Evolutionary conservation across 1,284 basidiomycete genomes (phyloP).

Genomic region (Mixia osmundae): DNA sequence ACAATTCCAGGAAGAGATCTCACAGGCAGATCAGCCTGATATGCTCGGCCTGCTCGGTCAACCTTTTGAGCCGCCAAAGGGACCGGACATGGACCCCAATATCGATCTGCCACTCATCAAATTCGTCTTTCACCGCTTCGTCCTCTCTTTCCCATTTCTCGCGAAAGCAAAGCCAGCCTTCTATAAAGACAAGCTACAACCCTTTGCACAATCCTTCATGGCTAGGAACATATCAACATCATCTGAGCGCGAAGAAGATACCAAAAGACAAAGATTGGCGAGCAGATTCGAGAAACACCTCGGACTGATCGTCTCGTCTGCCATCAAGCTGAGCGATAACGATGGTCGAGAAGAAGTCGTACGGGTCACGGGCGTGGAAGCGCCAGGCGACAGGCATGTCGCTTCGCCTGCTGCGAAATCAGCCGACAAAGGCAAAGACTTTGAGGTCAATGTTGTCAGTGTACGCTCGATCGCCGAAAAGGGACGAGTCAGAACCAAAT

Average conservation of each 20-base stretch:
- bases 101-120: conserved; percentile 59
- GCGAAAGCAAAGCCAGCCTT: conserved; percentile 53
- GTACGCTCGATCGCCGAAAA: conserved; percentile 57
- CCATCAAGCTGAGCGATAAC: conserved; percentile 38
- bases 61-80: conserved; percentile 39
- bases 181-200: conserved; percentile 77
- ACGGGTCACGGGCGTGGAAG: conserved; percentile 32
- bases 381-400: not conserved
- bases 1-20: conserved; percentile 53
- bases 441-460: conserved; percentile 72
- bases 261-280: conserved; percentile 35
- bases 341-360: conserved; percentile 64
- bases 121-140: conserved; percentile 70
- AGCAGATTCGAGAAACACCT: conserved; percentile 61
- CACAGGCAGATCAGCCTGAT: conserved; percentile 38
- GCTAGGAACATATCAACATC: conserved; percentile 47
- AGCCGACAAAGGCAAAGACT: conserved; percentile 27
- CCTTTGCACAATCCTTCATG: conserved; percentile 59
- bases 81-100: conserved; percentile 1
- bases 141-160: conserved; percentile 82
- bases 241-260: conserved; percentile 34
- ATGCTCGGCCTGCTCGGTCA: conserved; percentile 63
- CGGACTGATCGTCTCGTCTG: conserved; percentile 50
- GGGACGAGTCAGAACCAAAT: conserved; percentile 53
- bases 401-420: conserved; percentile 1